These are phyloP conservation scores for Colletotrichum magnum DNA, from an alignment of 2,329 filamentous ascomycete genomes.

Conservation along the genomic window DNA sequence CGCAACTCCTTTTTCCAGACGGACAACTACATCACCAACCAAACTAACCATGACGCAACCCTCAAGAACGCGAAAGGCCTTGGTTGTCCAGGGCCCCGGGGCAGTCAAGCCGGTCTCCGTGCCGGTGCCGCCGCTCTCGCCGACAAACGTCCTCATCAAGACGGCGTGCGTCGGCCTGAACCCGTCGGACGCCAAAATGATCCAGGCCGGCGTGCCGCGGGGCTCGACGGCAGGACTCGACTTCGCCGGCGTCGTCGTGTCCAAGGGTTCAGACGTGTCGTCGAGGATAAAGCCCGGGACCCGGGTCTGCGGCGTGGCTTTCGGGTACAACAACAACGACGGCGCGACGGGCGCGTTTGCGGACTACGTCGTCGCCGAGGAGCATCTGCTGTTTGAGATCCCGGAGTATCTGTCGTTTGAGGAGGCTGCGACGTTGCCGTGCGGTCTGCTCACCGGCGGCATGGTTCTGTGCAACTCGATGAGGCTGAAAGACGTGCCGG, in stretches of 20 bases:
- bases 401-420: slow-evolving; percentile 45
- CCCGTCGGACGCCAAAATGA: slow-evolving; percentile 53
- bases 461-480: slow-evolving; percentile 41
- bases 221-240: slow-evolving; percentile 52
- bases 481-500: slow-evolving; percentile 46
- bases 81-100: neutral
- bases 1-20: too few relatives aligned
- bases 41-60: slow-evolving; percentile 10
- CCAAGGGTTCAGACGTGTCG: slow-evolving; percentile 45
- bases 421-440: slow-evolving; percentile 44
- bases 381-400: slow-evolving; percentile 43
- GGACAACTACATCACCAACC: neutral
- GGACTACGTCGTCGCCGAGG: slow-evolving; percentile 45
- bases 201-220: slow-evolving; percentile 43
- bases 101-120: neutral
- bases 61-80: neutral
- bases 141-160: slow-evolving; percentile 42
- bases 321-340: slow-evolving; percentile 42
- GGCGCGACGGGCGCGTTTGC: slow-evolving; percentile 48
- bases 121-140: neutral
- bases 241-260: slow-evolving; percentile 51
- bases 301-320: slow-evolving; percentile 45
- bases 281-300: slow-evolving; percentile 46
- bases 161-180: slow-evolving; percentile 52
- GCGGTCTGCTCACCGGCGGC: slow-evolving; percentile 15